These are phyloP conservation scores for Alisma plantagoaquatica DNA, from an alignment of 106 monocot genomes.

Conservation along the genomic window DNA sequence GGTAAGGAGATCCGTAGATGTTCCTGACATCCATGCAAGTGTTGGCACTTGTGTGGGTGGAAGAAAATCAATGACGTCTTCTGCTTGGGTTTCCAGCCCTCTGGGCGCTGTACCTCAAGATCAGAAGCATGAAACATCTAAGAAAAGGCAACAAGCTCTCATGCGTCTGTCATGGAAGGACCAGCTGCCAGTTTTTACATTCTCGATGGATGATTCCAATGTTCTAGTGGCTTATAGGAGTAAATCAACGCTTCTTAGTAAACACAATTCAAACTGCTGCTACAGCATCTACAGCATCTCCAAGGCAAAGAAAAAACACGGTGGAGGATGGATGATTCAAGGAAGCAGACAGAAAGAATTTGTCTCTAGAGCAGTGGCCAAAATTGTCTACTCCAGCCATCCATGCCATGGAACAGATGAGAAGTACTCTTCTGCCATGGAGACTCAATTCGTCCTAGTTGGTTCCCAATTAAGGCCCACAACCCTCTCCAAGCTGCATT, in stretches of 20 bases:
- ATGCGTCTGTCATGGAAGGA: slow-evolving; percentile 56
- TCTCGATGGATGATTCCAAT: slow-evolving; percentile 37
- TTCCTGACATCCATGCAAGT: slow-evolving; percentile 9
- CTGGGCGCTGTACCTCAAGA: background rate
- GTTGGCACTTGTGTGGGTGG: background rate
- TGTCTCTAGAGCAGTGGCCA: slow-evolving; percentile 29
- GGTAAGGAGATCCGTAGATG: too few relatives aligned
- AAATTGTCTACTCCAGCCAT: slow-evolving; percentile 33
- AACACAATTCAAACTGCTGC: slow-evolving; percentile 20
- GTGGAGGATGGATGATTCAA: slow-evolving; percentile 31
- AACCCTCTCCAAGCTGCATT: slow-evolving; percentile 7
- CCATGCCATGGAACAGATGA: slow-evolving; percentile 4
- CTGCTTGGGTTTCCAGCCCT: background rate
- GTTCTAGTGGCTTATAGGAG: slow-evolving; percentile 52
- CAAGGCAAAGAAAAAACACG: slow-evolving; percentile 57
- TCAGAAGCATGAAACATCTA: slow-evolving; percentile 9
- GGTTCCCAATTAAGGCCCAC: slow-evolving; percentile 20
- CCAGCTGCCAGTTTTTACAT: slow-evolving; percentile 48
- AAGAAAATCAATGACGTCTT: background rate
- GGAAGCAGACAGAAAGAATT: slow-evolving; percentile 34
- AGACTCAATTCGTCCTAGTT: slow-evolving; percentile 51
- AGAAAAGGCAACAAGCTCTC: slow-evolving; percentile 48
- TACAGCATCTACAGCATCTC: slow-evolving; percentile 40
- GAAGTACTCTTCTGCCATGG: slow-evolving; percentile 15
- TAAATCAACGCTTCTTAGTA: slow-evolving; percentile 10